Evolutionary conservation across 1,139 yeast species (phyloP), one percentile per base, ranked within the genome.

Genomic region (Meyerozyma carpophila): DNA sequence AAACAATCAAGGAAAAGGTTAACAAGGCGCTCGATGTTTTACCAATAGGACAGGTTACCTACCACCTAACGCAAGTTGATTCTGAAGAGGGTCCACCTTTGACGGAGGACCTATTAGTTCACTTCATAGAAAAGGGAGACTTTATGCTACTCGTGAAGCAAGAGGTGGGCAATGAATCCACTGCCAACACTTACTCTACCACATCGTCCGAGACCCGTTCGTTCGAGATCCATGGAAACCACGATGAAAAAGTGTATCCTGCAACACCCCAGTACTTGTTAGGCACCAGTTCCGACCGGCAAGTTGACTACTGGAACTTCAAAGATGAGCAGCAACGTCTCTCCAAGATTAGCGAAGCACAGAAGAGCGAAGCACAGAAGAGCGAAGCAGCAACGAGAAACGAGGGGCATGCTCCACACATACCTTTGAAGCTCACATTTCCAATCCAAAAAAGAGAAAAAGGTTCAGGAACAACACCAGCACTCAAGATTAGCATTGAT

Each of bases 21-120:
- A 62, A 71, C 1, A 58, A 63, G 1, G 65, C 65, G 3, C 57
- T 82, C 20, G 73, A 66, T 7, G 54, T 81, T 16, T 61, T 67
- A 6, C 66, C 70, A 10, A 61, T 64, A 5, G 77, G 77, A 0
- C 37, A 41, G 3, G 62, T 79, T 28, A 63, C 81, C 0, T 68
- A 83, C 40, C 90, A 84, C 54, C 62, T 89, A 49, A 86, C 95
- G 0, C 95, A 89, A 40, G 81, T 82, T 57, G 79, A 81, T 13
- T 73, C 82, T 41, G 70, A 69, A 4, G 78, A 79, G 39, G 96
- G 96, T 5, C 77, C 70, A 4, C 72, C 82, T 0, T 61, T 90
- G 16, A 68, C 81, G 1, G 69, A 86, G 34, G 72, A 73, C 29
- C 57, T 65, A 2, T 54, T 82, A 2, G 53, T 68, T 1, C 53